phyloP scores from a whole-genome alignment of 2,329 filamentous ascomycete genomes.

The Venturia oleaginea region DNA sequence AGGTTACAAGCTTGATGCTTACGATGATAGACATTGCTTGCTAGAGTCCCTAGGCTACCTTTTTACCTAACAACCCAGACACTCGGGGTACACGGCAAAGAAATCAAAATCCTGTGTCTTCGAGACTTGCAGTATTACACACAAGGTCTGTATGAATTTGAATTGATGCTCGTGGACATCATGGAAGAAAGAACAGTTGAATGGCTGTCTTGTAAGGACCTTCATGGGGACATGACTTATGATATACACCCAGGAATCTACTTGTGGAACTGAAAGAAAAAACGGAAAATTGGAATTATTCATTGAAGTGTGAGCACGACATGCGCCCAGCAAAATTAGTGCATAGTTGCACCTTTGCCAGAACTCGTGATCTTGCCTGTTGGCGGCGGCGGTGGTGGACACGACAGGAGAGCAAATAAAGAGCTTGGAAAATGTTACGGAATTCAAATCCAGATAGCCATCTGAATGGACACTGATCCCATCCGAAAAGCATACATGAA shows the following conservation, averaged over 20 bases:
- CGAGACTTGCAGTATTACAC: too few relatives aligned
- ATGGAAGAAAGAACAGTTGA: neutral
- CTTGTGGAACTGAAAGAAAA: too few relatives aligned
- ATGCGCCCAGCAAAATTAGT: neutral
- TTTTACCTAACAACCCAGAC: neutral
- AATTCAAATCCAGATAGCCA: too few relatives aligned
- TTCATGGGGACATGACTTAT: too few relatives aligned
- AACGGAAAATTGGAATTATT: neutral
- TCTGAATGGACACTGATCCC: too few relatives aligned
- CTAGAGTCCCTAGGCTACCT: neutral
- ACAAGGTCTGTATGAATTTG: neutral
- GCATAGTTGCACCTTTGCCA: neutral
- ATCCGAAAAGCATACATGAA: too few relatives aligned
- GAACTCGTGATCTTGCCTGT: neutral
- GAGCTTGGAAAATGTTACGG: neutral
- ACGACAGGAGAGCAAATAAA: neutral
- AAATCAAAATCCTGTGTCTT: neutral
- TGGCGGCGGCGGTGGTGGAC: neutral
- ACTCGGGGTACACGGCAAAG: neutral
- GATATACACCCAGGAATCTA: too few relatives aligned
- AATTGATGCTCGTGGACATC: neutral
- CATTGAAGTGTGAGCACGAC: neutral
- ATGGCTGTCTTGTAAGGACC: too few relatives aligned
- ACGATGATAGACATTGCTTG: neutral
- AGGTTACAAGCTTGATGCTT: neutral